phyloP scores from a whole-genome alignment of 805 yeast genomes.

The Candida incommunis region DNA sequence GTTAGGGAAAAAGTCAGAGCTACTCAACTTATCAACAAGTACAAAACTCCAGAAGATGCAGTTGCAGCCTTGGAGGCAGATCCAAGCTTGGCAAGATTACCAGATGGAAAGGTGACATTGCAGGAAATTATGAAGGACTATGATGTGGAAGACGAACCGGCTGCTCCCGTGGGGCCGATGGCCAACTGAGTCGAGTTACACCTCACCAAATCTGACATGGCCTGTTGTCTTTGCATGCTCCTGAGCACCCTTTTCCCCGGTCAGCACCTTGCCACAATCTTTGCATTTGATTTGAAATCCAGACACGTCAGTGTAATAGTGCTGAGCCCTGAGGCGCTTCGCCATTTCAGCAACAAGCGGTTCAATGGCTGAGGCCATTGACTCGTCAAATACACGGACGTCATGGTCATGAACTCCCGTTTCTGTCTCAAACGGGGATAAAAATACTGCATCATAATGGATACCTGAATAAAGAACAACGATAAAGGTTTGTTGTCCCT shows the following conservation, averaged over 20 bases:
- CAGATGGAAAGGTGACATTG: neutral
- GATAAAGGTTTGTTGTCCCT: conserved; percentile 31
- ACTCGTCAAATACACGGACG: conserved; percentile 28
- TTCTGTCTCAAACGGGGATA: conserved; percentile 18
- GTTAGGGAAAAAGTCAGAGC: neutral
- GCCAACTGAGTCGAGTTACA: conserved; percentile 6
- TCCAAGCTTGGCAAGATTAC: neutral
- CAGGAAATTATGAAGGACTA: neutral
- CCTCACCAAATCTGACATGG: conserved; percentile 49
- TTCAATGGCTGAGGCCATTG: conserved; percentile 20
- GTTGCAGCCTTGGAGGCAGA: neutral
- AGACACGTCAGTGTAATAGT: conserved; percentile 53
- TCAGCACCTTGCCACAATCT: conserved; percentile 34
- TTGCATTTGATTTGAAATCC: conserved; percentile 44
- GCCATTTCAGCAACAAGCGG: conserved; percentile 28
- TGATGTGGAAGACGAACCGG: neutral
- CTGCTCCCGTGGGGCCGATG: no score
- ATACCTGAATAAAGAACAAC: conserved; percentile 52
- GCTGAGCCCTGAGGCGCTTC: conserved; percentile 30
- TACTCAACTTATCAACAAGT: neutral
- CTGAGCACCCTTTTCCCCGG: conserved; percentile 52
- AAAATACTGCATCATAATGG: conserved; percentile 55
- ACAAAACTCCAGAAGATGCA: neutral
- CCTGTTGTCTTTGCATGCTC: conserved; percentile 50
- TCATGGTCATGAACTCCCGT: conserved; percentile 20